These are phyloP conservation scores for Coemansia sp. DNA, from an alignment of 192 early-diverging fungal genomes.

Conservation along the genomic window DNA sequence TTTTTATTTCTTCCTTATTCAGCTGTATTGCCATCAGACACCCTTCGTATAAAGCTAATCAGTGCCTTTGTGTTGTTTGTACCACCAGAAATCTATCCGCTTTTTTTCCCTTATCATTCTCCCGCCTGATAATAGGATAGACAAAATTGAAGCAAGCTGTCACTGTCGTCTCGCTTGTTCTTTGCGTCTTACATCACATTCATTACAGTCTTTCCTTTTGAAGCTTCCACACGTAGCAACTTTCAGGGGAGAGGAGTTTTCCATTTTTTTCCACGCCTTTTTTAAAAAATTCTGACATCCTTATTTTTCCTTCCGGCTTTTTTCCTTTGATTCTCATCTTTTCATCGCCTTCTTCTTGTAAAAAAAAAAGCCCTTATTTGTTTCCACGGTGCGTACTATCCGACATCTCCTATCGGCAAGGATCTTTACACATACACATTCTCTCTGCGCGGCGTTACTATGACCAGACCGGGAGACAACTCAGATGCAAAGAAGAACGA, in stretches of 20 bases:
- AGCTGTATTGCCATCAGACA: neutral
- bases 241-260: neutral
- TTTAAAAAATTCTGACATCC: neutral
- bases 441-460: constrained; percentile 1
- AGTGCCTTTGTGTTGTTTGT: constrained; percentile 9
- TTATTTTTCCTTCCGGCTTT: neutral
- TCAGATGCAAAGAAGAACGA: neutral
- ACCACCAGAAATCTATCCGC: constrained; percentile 6
- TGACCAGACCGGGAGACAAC: neutral
- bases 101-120: neutral
- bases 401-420: neutral
- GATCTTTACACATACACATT: neutral
- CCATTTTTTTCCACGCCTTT: neutral
- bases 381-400: neutral
- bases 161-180: neutral
- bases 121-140: neutral
- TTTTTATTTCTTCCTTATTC: constrained; percentile 7
- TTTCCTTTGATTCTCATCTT: neutral
- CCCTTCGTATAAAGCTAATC: neutral
- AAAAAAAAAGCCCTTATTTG: neutral
- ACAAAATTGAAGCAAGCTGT: neutral
- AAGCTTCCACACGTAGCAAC: neutral
- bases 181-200: neutral
- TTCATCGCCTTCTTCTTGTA: neutral
- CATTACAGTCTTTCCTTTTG: neutral